Evolutionary conservation across 495 filamentous ascomycete genomes (phyloP), one percentile per base, ranked within the genome.

Genomic region (Jackrogersella multiformis): DNA sequence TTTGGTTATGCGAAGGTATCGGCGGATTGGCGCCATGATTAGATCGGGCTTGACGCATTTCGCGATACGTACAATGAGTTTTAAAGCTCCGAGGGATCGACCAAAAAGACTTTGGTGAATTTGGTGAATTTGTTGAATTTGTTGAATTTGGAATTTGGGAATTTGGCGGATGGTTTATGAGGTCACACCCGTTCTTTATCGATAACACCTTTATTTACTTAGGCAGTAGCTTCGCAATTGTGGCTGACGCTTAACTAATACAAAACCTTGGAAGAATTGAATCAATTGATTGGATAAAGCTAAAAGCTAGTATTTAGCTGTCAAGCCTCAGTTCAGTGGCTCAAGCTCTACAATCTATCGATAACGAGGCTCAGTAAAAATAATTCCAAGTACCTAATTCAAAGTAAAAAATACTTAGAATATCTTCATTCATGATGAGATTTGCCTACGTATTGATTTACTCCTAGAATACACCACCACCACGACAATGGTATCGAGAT

Each of bases 1-100:
- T 73, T 93, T 90, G 61, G 88, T 91, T 60, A 95, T 94, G 45
- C 92, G 84, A 55, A 95, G 86, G 69, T 95, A 95, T 66, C 91
- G 86, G 34, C 92, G 88, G 42, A 93, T 89, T 8, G 92, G 92
- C 30, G 92, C 88, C 92, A 95, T 96, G 68, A 64, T 32, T 21
- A 32, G 12, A 41, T 18, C 15, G 42, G 49, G n/a, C 28, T 26
- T 26, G 36, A 56, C 39, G 30, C 66, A 69, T 69, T 18, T 69
- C 66, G 51, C 61, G 56, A 61, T 48, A 13, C 28, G 41, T 42
- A 49, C 1, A 54, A 18, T 34, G 23, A 30, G 30, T 23, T 53
- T 36, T 12, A 4, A 28, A 36, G 49, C n/a, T n/a, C n/a, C n/a
- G n/a, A n/a, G n/a, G n/a, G n/a, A n/a, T n/a, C n/a, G n/a, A n/a